phyloP scores from a whole-genome alignment of 768 basidiomycete genomes.

The Thelephora ganbajun region DNA sequence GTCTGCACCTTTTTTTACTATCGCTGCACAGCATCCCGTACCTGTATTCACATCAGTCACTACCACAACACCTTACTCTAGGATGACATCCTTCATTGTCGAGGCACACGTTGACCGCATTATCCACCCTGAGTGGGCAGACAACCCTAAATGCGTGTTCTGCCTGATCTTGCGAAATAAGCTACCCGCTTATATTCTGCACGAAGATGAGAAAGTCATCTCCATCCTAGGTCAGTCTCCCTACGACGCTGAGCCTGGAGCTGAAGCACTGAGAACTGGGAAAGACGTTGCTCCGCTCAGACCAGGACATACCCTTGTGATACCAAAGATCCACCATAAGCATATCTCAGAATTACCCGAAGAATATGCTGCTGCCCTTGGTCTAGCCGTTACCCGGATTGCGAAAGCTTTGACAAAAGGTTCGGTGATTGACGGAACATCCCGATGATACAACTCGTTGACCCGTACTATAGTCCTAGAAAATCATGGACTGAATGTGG shows the following conservation, averaged over 20 bases:
- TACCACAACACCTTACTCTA: neutral
- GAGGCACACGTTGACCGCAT: conserved; percentile 39
- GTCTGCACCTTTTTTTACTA: neutral
- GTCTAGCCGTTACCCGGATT: conserved; percentile 44
- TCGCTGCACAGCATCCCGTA: neutral
- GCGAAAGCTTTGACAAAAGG: conserved; percentile 51
- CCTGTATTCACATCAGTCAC: neutral
- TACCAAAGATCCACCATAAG: conserved; percentile 51
- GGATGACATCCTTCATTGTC: conserved; percentile 68
- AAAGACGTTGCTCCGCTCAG: conserved; percentile 58
- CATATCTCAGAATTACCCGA: conserved; percentile 52
- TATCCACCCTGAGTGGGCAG: conserved; percentile 33
- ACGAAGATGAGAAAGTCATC: conserved; percentile 48
- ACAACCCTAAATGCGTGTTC: conserved; percentile 40
- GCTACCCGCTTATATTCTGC: conserved; percentile 33
- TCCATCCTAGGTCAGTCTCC: conserved; percentile 42
- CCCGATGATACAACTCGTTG: neutral
- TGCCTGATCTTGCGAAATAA: conserved; percentile 48
- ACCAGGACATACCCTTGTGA: conserved; percentile 52
- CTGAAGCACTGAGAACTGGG: neutral
- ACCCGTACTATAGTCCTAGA: conserved; percentile 31
- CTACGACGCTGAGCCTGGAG: neutral
- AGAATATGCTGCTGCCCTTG: conserved; percentile 43
- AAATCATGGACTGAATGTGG: conserved; percentile 59
- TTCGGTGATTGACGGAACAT: conserved; percentile 12